A percentile compares a stretch with the other conserved stretches of the same genome.
phyloP scores from a whole-genome alignment of 2,329 filamentous ascomycete genomes.

The Neopestalotiopsis rosae region DNA sequence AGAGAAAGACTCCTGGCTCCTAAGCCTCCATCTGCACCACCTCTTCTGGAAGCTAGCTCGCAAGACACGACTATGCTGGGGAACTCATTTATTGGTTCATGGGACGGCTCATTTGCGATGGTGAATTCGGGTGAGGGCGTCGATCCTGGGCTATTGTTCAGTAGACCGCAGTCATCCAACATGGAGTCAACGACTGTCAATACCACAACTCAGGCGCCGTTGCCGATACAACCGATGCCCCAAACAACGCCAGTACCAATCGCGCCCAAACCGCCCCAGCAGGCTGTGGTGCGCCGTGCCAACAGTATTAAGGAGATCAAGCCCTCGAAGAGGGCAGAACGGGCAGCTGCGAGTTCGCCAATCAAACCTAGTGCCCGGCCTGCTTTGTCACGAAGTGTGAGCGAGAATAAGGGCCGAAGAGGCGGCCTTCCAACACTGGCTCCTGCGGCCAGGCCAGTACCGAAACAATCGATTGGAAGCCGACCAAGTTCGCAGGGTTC shows the following conservation, averaged over 20 bases:
- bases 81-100: conserved; percentile 46
- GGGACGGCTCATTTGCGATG: conserved; percentile 58
- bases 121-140: conserved; percentile 55
- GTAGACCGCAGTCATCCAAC: conserved; percentile 53
- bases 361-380: conserved; percentile 53
- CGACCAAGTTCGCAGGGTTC: conserved; percentile 41
- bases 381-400: conserved; percentile 59
- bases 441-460: conserved; percentile 46
- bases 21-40: conserved; percentile 48
- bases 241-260: conserved; percentile 32
- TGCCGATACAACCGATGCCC: conserved; percentile 34
- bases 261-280: conserved; percentile 35
- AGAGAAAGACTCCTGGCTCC: conserved; percentile 56
- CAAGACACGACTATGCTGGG: conserved; percentile 44
- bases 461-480: conserved; percentile 26
- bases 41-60: conserved; percentile 38
- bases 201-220: conserved; percentile 33
- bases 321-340: conserved; percentile 47
- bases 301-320: conserved; percentile 50
- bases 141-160: conserved; percentile 64
- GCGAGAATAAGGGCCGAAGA: conserved; percentile 57
- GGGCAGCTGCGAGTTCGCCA: conserved; percentile 53
- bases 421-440: conserved; percentile 50
- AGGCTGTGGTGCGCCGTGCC: conserved; percentile 49
- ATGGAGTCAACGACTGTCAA: conserved; percentile 47